Base-by-base conservation (phyloP, 2,329 filamentous ascomycete genomes). In the Lecanicillium sp. region DNA sequence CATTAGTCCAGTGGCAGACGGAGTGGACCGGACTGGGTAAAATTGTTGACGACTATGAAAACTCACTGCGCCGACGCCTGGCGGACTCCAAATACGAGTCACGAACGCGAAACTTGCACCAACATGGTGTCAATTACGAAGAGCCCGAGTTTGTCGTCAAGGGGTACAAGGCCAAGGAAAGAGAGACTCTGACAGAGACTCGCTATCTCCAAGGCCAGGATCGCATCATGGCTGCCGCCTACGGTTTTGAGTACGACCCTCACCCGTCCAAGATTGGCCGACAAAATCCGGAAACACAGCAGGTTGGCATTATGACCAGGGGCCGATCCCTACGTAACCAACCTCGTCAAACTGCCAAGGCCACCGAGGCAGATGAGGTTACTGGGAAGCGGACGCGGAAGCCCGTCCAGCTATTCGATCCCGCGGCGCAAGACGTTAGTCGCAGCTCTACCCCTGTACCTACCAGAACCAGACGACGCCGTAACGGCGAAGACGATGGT, bases 211-310 rank as follows among this genome's bases (percentile, higher is more conserved):
- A 72, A 40, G 53, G 65, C 38, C 71, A 81, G 51, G 75, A 80
- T 56, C 65, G 65, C 40, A 63, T 78, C 44, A 73, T 76, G 67
- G 75, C 77, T 7, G 65, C 72, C 44, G 65, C 69, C 2, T 81
- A 80, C 49, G 70, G 72, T 13, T 79, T 80, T 48, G 72, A 78
- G 43, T 77, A 79, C 46, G 76, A 80, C 47, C 65, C 71, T 9
- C 71, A 76, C 37, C 67, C 70, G 3, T 68, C 68, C 43, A 74
- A 74, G 55, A 65, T 79, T 42, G 75, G 76, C 15, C 64, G 65
- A 27, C 79, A 82, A 51, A 74, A 80, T 43, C 74, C 75, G 1
- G 60, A 72, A 27, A 67, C 64, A 9, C 75, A 80, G 47, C 60
- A 63, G 25, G 53, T 51, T 17, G 74, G 74, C 18, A 61, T 69